Conservation (phyloP, 768 basidiomycete species). For the Serendipita sp. region DNA sequence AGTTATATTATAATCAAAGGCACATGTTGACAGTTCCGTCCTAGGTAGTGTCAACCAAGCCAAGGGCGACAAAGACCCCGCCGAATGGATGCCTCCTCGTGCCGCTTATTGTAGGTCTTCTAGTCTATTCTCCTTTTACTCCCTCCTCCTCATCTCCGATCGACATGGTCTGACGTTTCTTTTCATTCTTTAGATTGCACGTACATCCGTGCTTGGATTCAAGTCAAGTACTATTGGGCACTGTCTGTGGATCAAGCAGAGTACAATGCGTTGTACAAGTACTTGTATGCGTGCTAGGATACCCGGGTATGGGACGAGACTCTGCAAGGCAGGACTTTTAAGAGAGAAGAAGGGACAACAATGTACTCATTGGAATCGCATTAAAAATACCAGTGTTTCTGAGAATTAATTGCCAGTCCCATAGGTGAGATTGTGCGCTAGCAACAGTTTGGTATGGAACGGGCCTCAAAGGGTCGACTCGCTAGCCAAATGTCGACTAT, state of each 20-base stretch:
- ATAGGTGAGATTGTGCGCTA: too few species aligned
- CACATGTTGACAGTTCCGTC: neutral
- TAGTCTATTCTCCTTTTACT: neutral
- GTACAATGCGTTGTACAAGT: constrained; percentile 31
- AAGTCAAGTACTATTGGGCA: constrained; percentile 31
- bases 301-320: too few species aligned
- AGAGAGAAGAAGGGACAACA: too few species aligned
- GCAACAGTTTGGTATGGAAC: too few species aligned
- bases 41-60: constrained; percentile 16
- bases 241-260: constrained; percentile 36
- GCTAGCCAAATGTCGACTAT: too few species aligned
- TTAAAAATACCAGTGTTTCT: too few species aligned
- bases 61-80: constrained; percentile 29
- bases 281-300: constrained; percentile 24
- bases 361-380: too few species aligned
- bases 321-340: too few species aligned
- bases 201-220: constrained; percentile 38
- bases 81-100: constrained; percentile 35
- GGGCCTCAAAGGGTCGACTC: too few species aligned
- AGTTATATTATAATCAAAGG: neutral
- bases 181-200: constrained; percentile 24
- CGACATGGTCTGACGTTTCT: neutral
- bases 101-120: constrained; percentile 19
- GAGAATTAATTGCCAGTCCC: too few species aligned
- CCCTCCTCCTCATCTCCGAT: neutral